Conservation (phyloP, 257 asterid species). For the Misopates orontium region DNA sequence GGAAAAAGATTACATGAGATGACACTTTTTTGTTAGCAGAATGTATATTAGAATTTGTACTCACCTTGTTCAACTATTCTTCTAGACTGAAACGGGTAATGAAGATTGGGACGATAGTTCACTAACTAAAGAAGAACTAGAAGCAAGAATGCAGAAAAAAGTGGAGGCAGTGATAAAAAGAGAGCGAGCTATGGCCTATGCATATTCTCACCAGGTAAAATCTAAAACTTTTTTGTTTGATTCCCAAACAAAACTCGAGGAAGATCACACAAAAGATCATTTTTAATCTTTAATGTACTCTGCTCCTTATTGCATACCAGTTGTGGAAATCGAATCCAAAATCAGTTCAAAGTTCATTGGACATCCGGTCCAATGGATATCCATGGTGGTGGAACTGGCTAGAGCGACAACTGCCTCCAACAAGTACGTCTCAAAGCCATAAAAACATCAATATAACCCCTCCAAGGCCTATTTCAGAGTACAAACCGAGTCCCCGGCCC, state of each 20-base stretch:
- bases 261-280: neutral
- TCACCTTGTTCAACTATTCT: slow-evolving; percentile 12
- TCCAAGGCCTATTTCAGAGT: slow-evolving; percentile 57
- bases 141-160: slow-evolving; percentile 60
- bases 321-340: slow-evolving; percentile 63
- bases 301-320: slow-evolving; percentile 35
- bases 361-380: slow-evolving; percentile 53
- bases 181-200: slow-evolving; percentile 94
- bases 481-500: slow-evolving; percentile 59
- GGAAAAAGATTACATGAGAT: neutral
- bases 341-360: slow-evolving; percentile 43
- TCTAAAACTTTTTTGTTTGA: neutral
- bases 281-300: neutral
- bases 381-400: slow-evolving; percentile 99
- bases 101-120: slow-evolving; percentile 87
- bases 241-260: neutral
- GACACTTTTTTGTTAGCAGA: neutral
- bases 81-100: slow-evolving; percentile 63
- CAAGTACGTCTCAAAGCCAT: slow-evolving; percentile 41
- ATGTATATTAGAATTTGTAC: slow-evolving; percentile 4
- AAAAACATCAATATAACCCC: slow-evolving; percentile 49
- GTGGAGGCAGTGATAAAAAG: slow-evolving; percentile 88
- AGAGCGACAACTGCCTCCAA: slow-evolving; percentile 64
- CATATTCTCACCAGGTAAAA: slow-evolving; percentile 82
- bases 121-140: slow-evolving; percentile 79